Evolutionary conservation across 2,329 filamentous ascomycete species (phyloP).

Genomic region (Cryphonectria nitschkei): DNA sequence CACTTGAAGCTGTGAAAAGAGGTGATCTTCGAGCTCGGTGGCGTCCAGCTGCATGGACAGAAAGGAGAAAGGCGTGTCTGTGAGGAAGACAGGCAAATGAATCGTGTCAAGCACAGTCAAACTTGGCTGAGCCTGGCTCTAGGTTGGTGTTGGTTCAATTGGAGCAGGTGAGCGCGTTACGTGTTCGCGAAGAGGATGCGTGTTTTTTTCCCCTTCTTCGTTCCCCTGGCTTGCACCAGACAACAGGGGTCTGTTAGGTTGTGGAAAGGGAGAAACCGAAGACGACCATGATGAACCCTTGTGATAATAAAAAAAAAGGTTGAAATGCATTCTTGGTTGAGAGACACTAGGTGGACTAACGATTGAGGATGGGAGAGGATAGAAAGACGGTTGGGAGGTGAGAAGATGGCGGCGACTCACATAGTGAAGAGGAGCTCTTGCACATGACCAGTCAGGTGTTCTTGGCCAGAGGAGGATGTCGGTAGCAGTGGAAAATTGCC

Average conservation of each 20-base stretch:
- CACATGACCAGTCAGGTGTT: slow-evolving; percentile 29
- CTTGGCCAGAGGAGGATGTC: background rate
- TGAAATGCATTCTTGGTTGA: background rate
- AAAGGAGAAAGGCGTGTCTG: background rate
- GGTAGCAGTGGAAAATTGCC: slow-evolving; percentile 17
- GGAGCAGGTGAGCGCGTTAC: background rate
- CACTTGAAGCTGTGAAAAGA: background rate
- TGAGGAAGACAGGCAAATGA: background rate
- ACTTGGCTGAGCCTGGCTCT: background rate
- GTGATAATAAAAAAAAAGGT: too few relatives aligned
- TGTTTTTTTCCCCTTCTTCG: background rate
- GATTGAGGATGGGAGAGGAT: background rate
- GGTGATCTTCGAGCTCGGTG: background rate
- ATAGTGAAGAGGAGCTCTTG: slow-evolving; percentile 19
- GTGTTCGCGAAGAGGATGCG: background rate
- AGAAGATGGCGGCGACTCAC: slow-evolving; percentile 26
- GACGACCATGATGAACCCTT: background rate
- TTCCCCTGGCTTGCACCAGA: background rate
- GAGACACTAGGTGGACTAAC: background rate
- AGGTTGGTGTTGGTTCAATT: background rate
- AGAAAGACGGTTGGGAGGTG: background rate
- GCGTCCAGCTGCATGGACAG: background rate
- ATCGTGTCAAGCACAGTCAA: background rate
- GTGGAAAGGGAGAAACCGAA: background rate
- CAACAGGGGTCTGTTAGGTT: background rate